phyloP scores from a whole-genome alignment of 2,329 filamentous ascomycete species.

The Pseudocercospora macadamiae region DNA sequence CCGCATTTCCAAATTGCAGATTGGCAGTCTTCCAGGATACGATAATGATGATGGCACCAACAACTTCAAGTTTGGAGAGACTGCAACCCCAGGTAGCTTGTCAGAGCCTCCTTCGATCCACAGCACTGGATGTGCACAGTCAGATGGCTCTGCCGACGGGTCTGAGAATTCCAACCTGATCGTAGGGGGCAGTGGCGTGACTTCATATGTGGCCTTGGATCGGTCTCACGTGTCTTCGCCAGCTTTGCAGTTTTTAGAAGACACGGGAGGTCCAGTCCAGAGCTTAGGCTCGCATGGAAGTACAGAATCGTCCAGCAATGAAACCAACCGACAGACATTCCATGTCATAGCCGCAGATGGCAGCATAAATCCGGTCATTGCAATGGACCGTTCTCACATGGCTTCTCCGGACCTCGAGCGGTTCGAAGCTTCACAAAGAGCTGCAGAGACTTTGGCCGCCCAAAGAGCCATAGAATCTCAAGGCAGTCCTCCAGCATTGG shows the following conservation, averaged over 20 bases:
- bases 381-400: not conserved
- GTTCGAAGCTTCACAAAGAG: not conserved
- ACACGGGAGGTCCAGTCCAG: too few species aligned
- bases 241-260: too few species aligned
- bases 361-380: not conserved
- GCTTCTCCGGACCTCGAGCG: not conserved
- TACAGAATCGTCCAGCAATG: not conserved
- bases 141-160: too few species aligned
- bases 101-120: too few species aligned
- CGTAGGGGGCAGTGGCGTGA: too few species aligned
- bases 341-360: not conserved
- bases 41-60: not conserved
- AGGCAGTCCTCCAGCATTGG: not conserved
- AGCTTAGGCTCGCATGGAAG: too few species aligned
- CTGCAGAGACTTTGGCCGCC: not conserved
- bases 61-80: not conserved
- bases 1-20: too few species aligned
- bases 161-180: too few species aligned
- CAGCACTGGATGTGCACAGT: too few species aligned
- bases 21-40: not conserved
- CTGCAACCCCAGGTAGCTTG: too few species aligned
- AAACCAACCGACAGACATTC: not conserved
- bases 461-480: not conserved
- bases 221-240: conserved; percentile 1
- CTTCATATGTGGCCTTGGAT: too few species aligned